Evolutionary conservation across 2,329 filamentous ascomycete species (phyloP), one percentile per base, ranked within the genome.

Genomic region (Pezicula radicicola): DNA sequence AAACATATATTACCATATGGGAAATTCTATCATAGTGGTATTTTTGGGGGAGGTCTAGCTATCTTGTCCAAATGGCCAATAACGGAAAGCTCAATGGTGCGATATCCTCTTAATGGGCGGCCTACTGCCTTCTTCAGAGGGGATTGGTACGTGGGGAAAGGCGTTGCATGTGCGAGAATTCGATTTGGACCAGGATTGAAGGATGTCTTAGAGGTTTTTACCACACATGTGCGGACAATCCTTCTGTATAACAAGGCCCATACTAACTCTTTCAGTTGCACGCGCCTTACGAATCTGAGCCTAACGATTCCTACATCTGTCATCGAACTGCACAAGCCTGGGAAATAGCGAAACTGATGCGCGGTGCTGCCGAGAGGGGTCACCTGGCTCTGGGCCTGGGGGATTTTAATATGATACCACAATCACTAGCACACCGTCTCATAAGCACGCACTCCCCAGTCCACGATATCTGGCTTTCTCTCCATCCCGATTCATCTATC

Each of bases 91-190:
- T 85, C 80, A 63, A 96, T 97, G 91, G 79, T 84, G 60, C 79
- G 78, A 3, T 99, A 97, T 67, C 84, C 91, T n/a, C 79, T 99
- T 49, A 97, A 96, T 68, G 94, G 94, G 16, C 82, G 93, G 16
- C 94, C 94, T 6, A 93, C 91, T 9, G 93, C 93, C 4, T 96
- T 97, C 71, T 97, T 88, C 73, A 80, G 93, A 54, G 94, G 94
- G 10, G 93, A 97, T 70, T 97, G 93, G 91, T 97, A 85, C 66
- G 92, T 97, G 9, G 94, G 94, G 0, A 97, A 97, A 68, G 94
- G 94, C 15, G 85, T 97, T 40, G 94, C 93, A 6, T 88, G 83
- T 65, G 93, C 93, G 2, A 81, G 81, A 56, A 87, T 97, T 60
- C 77, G 88, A 4, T 86, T 88, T 59, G 89, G 89, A 0, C 73